Evolutionary conservation across 208 protist species (phyloP), one percentile per base, ranked within the genome.

Genomic region (Trypanosoma vivax): DNA sequence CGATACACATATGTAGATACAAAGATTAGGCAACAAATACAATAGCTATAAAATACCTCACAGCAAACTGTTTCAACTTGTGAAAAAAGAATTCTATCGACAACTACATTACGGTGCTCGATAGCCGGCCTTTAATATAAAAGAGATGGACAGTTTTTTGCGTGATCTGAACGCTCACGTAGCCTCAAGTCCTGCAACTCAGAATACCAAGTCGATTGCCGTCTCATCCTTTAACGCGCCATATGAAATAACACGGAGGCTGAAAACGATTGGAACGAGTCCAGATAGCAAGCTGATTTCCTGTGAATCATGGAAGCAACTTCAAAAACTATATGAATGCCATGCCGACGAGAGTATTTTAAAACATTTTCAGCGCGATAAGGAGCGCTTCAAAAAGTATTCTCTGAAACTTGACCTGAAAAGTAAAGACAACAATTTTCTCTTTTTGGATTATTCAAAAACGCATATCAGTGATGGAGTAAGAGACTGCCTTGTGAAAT

Each of bases 381-480:
- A 40, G 9, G 59, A 90, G 27, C 68, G 86, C n/a, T 88, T 89
- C 42, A 14, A 70, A 29, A 61, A 74, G 18, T 85, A 90, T 53
- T 86, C 77, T 16, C 19, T 90, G 21, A 64, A 85, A 53, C 61
- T 92, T 18, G 70, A 80, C 37, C 61, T 86, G 13, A 67, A 65
- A 27, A 63, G 59, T 14, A 47, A 61, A 19, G 70, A 86, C 38
- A 70, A 69, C 55, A 84, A 87, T 34, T 83, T 98, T 43, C 60
- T 98, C 25, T 80, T 98, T 24, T 56, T 92, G 16, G 97, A 99
- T 75, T 98, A 95, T 60, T 97, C 88, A 34, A 99, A 99, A 64
- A 92, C 97, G 35, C 70, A 87, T 40, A 88, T 98, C 54, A 95
- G 84, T 35, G 89, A 98, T 39, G 83, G 97, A 63, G 90, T 97